phyloP scores from a whole-genome alignment of 345 rosid species.

The Populus deltoides region DNA sequence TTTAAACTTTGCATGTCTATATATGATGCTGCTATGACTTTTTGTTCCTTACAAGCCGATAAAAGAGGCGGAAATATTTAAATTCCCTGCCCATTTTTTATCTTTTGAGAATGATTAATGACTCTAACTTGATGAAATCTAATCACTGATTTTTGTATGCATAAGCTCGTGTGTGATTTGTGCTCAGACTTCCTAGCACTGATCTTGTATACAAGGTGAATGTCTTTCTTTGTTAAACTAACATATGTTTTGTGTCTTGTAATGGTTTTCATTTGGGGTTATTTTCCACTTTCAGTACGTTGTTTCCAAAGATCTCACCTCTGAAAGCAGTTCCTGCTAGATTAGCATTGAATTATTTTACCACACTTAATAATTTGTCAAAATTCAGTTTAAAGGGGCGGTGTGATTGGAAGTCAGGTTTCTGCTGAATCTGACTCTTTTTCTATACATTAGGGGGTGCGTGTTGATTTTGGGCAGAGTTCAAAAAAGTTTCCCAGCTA shows the following conservation, averaged over 20 bases:
- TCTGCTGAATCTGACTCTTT: neutral
- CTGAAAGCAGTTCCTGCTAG: neutral
- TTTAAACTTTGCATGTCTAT: neutral
- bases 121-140: neutral
- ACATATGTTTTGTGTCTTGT: neutral
- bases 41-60: neutral
- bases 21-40: neutral
- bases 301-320: neutral
- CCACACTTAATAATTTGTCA: neutral
- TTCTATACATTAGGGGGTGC: neutral
- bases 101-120: neutral
- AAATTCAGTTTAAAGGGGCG: neutral
- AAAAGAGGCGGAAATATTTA: neutral
- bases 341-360: neutral
- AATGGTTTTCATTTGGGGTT: neutral
- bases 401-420: neutral
- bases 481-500: neutral
- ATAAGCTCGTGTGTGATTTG: neutral
- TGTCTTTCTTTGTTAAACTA: neutral
- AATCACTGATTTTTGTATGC: neutral
- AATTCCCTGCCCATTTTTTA: neutral
- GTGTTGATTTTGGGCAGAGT: neutral
- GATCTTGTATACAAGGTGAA: neutral
- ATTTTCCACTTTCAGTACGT: neutral
- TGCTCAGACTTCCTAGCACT: neutral